Evolutionary conservation across 257 asterid genomes (phyloP).

Genomic region (Nemophila menziesii): DNA sequence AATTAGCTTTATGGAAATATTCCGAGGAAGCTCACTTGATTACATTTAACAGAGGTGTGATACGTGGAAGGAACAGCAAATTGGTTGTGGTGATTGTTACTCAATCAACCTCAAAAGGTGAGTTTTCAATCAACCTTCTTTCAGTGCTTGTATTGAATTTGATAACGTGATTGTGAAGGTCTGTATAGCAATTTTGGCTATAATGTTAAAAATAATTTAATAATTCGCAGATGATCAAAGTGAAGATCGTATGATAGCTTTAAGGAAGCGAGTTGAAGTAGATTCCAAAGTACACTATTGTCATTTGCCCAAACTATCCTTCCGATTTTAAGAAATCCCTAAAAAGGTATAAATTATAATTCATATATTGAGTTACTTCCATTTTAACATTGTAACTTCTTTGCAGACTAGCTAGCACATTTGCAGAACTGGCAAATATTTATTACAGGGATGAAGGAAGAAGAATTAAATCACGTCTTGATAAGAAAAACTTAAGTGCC

Average conservation of each 20-base stretch:
- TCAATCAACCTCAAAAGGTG: conserved; percentile 52
- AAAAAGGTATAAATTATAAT: conserved; percentile 65
- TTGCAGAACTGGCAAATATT: conserved; percentile 58
- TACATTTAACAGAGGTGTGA: conserved; percentile 63
- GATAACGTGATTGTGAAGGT: not conserved
- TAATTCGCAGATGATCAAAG: conserved; percentile 76
- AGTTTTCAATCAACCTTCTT: conserved; percentile 7
- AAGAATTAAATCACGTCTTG: conserved; percentile 65
- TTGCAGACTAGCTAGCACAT: conserved; percentile 57
- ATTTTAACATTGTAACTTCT: conserved; percentile 13
- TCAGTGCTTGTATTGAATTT: not conserved
- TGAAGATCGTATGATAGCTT: conserved; percentile 87
- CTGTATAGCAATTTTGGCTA: not conserved
- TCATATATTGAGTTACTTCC: too few relatives aligned
- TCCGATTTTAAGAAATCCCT: conserved; percentile 65
- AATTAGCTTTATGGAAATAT: too few relatives aligned
- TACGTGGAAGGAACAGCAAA: conserved; percentile 71
- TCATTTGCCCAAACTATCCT: conserved; percentile 48
- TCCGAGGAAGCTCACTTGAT: too few relatives aligned
- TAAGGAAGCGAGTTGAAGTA: conserved; percentile 87
- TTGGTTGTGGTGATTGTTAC: conserved; percentile 69
- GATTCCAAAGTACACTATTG: conserved; percentile 61
- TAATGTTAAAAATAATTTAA: too few relatives aligned
- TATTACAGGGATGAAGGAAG: conserved; percentile 90
- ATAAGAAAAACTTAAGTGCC: conserved; percentile 56